Conservation (phyloP, 108 stramenopile species). For the Seminavis robusta region DNA sequence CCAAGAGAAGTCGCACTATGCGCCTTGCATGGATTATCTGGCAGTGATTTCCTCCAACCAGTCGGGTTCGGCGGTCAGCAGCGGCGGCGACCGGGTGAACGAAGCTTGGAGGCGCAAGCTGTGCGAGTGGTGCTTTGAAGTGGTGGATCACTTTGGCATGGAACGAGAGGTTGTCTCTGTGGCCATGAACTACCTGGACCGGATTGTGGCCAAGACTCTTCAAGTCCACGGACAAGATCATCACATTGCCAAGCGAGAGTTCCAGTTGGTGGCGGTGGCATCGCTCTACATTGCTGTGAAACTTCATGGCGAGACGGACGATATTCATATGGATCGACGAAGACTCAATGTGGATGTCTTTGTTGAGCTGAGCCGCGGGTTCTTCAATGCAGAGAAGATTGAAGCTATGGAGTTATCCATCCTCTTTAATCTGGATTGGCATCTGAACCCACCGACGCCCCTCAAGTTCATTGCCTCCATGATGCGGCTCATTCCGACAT, state of each 20-base stretch:
- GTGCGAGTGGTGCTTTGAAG: conserved; percentile 61
- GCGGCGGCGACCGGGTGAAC: not conserved
- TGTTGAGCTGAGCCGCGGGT: conserved; percentile 66
- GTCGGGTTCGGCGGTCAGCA: not conserved
- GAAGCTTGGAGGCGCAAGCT: conserved; percentile 48
- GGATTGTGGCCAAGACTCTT: conserved; percentile 31
- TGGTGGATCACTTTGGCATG: conserved; percentile 57
- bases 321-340: conserved; percentile 19
- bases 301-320: conserved; percentile 52
- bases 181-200: conserved; percentile 54
- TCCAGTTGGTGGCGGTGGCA: conserved; percentile 58
- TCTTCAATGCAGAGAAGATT: conserved; percentile 56
- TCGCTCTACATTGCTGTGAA: conserved; percentile 68
- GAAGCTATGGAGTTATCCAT: conserved; percentile 52
- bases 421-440: conserved; percentile 47
- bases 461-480: conserved; percentile 34
- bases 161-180: conserved; percentile 63
- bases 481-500: conserved; percentile 29
- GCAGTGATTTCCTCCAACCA: not conserved
- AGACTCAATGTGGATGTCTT: conserved; percentile 50
- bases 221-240: conserved; percentile 10
- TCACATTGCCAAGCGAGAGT: conserved; percentile 16
- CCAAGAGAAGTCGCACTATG: too few relatives aligned
- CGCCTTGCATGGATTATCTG: conserved; percentile 13
- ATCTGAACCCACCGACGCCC: conserved; percentile 47